Base-by-base conservation (phyloP, 148 eudicot genomes). In the Cornus kousa region DNA sequence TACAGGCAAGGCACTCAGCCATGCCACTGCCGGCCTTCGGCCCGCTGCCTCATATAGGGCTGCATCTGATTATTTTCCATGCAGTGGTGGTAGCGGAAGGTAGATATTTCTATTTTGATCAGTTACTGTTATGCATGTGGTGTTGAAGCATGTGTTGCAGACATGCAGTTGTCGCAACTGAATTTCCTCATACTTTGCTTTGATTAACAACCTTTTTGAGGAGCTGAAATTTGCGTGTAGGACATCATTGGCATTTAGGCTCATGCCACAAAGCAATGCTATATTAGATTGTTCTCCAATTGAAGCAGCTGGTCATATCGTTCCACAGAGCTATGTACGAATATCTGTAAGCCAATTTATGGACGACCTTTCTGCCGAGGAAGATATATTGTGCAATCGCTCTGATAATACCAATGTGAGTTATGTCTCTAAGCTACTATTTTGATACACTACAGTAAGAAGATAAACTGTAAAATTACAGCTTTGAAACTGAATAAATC, bases 281-380 rank as follows among this genome's bases (percentile, higher is more conserved):
- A 76, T 94, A 71, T 71, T 94, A 76, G 93, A 92, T 82, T 94
- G 94, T 79, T 80, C 98, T 50, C 86, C 91, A 77, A 83, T 94
- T 70, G 83, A 88, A 48, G 89, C 90, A 71, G 98, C 97, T 84
- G 98, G 98, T 79, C 98, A 94, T 89, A 87, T 89, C 75, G 87
- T 90, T 84, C 97, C 96, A 70, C 96, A 94, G 71, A 92, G 94
- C 80, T 94, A 88, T 81, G 89, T 86, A 75, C 93, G 91, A 66
- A 81, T 94, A 70, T 87, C 94, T 81, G 94, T 94, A 32, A 94
- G 93, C 90, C 98, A 90, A 87, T 94, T 94, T 82, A 89, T 94
- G 97, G 97, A 94, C 85, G 97, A 94, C 65, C 93, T 94, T 76
- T 88, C 96, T 74, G 91, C 91, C 16, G 97, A 90, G 82, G 94